Evolutionary conservation across 306 rosid species (phyloP).

Genomic region (Fagus crenata): DNA sequence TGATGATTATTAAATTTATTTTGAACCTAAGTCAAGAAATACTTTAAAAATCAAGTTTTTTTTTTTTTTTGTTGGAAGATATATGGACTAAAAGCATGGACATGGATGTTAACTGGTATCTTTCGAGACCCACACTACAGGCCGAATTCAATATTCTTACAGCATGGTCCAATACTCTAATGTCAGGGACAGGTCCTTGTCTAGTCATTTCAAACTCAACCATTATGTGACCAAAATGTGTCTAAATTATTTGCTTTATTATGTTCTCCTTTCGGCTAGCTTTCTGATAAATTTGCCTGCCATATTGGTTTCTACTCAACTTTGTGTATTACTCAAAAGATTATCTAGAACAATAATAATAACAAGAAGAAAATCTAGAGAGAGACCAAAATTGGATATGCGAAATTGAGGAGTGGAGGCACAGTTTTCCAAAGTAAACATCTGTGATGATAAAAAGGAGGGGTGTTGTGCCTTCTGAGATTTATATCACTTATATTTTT

Average conservation of each 20-base stretch:
- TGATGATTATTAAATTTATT: no score
- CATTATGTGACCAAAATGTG: not conserved
- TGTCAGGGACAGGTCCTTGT: constrained; percentile 16
- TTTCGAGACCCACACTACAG: not conserved
- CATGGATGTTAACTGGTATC: not conserved
- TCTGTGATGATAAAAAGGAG: no score
- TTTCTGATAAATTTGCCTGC: constrained; percentile 8
- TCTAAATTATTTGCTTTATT: not conserved
- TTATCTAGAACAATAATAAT: not conserved
- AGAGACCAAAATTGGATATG: no score
- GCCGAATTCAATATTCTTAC: not conserved
- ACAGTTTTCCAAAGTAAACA: no score
- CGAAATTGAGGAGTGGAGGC: no score
- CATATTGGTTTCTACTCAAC: constrained; percentile 2
- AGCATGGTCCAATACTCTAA: not conserved
- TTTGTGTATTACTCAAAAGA: not conserved
- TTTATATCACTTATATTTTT: no score
- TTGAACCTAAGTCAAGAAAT: no score
- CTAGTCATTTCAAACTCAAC: constrained; percentile 20
- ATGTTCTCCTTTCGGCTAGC: not conserved
- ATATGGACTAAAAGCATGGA: not conserved
- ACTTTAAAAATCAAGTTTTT: no score
- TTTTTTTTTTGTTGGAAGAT: no score
- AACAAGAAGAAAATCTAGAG: not conserved
- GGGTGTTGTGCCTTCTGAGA: no score